Base-by-base conservation (phyloP, 2,329 filamentous ascomycete genomes). In the Colletotrichum filicis region DNA sequence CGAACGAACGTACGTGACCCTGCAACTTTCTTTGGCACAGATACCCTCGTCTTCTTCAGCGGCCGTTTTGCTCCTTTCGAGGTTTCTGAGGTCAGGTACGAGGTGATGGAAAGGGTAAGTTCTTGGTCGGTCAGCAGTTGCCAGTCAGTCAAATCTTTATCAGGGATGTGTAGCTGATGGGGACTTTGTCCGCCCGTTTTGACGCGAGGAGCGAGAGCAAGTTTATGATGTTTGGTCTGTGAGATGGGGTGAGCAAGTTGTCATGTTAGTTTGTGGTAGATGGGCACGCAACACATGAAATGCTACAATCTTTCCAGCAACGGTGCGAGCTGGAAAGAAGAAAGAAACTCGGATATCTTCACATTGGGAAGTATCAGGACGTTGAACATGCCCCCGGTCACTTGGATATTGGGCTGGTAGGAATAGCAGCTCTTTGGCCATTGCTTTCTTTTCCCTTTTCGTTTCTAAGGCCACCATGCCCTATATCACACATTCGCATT, bases 381-480 rank as follows among this genome's bases (percentile, higher is more conserved):
- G 32, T 35, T 49, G 42, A n/a, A 49, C 2, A 19, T 49, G 1
- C 7, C 42, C 42, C 42, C 19, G 42, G 42, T 49, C 19, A 49
- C n/a, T 19, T 49, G 2, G 32, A 60, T 69, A 53, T 58, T 26
- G 59, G 30, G 30, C n/a, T 16, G 42, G 53, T 52, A 46, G 66
- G 59, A 64, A 55, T 26, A 49, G 46, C 53, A 72, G 59, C 69
- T 53, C 37, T 60, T 64, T 53, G 46, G 66, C 22, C 46, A 30
- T 53, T 53, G 19, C 16, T n/a, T n/a, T 49, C n/a, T 46, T 49
- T n/a, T 7, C 37, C 52, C 30, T 26, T 59, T 63, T 64, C 59
- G 70, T 72, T 69, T 69, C 59, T 60, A 69, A 64, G 26, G 16
- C 14, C 12, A 35, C 66, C 59, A 64, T 69, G 65, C 26, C 59